A percentile compares a stretch with the other conserved stretches of the same genome.
Evolutionary conservation across 2,329 filamentous ascomycete species (phyloP).

Genomic region (Microcyclospora pomicola): DNA sequence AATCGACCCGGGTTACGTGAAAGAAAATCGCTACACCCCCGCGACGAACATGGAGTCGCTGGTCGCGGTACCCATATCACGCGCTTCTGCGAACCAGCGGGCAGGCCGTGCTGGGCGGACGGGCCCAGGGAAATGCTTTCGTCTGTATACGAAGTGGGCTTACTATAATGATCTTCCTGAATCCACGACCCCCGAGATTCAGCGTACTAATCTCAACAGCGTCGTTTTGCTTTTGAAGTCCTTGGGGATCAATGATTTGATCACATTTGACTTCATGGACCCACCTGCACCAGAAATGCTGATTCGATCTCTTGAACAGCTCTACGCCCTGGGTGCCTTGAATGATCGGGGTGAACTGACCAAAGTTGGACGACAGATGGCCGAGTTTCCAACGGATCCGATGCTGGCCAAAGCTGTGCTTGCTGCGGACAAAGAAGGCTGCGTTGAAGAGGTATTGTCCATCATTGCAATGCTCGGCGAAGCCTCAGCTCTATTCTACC

Average conservation of each 20-base stretch:
- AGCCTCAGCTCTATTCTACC: conserved; percentile 77
- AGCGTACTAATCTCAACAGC: conserved; percentile 72
- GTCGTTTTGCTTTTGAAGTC: conserved; percentile 79
- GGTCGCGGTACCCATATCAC: conserved; percentile 78
- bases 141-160: conserved; percentile 83
- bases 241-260: conserved; percentile 78
- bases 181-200: conserved; percentile 82
- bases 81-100: conserved; percentile 84
- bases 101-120: conserved; percentile 87
- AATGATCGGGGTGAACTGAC: conserved; percentile 83
- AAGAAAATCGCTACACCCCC: conserved; percentile 88
- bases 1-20: conserved; percentile 88
- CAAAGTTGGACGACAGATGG: conserved; percentile 84
- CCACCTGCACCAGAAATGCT: conserved; percentile 80
- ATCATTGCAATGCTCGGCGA: conserved; percentile 93
- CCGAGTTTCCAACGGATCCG: conserved; percentile 83
- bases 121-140: conserved; percentile 81
- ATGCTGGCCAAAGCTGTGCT: conserved; percentile 84
- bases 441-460: conserved; percentile 80
- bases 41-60: conserved; percentile 85
- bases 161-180: conserved; percentile 84
- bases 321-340: conserved; percentile 80
- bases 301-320: conserved; percentile 74
- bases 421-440: conserved; percentile 78
- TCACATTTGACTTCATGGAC: conserved; percentile 95